These are phyloP conservation scores for Tetrahymena borealis DNA, from an alignment of 73 alveolate genomes.

Conservation along the genomic window DNA sequence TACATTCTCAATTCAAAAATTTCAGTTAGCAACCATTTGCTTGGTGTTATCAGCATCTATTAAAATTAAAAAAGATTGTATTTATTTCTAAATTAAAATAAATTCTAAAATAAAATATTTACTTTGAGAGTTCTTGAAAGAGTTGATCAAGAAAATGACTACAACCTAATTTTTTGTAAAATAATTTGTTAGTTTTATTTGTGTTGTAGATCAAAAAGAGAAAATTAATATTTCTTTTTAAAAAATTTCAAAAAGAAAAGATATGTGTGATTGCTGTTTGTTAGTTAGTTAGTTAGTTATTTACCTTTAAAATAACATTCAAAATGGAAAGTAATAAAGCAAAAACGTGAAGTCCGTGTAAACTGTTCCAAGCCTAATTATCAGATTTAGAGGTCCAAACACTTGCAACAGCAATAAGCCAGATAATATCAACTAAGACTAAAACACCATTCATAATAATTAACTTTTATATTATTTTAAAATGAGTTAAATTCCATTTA, in stretches of 20 bases:
- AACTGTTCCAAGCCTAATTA: constrained; percentile 28
- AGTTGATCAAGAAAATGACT: too few relatives aligned
- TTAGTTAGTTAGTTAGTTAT: not conserved
- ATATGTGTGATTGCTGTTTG: too few relatives aligned
- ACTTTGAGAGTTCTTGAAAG: too few relatives aligned
- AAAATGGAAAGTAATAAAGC: constrained; percentile 23
- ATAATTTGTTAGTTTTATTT: too few relatives aligned
- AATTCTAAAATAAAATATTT: too few relatives aligned
- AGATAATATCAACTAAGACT: constrained; percentile 31
- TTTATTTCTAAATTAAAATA: not conserved
- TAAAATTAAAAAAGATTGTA: not conserved
- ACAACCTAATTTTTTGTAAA: too few relatives aligned
- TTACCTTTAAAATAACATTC: constrained; percentile 31
- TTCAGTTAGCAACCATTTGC: not conserved
- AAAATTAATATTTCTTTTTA: too few relatives aligned
- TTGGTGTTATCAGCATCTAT: not conserved
- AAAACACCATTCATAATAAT: constrained; percentile 40
- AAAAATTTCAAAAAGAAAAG: too few relatives aligned
- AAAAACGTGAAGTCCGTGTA: constrained; percentile 42
- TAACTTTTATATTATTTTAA: not conserved
- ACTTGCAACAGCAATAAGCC: constrained; percentile 42
- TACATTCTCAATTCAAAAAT: not conserved
- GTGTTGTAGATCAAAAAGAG: too few relatives aligned
- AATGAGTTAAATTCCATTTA: too few relatives aligned
- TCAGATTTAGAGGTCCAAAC: constrained; percentile 37